Evolutionary conservation across 768 basidiomycete genomes (phyloP).

Genomic region (Leccinum pellstonianum): DNA sequence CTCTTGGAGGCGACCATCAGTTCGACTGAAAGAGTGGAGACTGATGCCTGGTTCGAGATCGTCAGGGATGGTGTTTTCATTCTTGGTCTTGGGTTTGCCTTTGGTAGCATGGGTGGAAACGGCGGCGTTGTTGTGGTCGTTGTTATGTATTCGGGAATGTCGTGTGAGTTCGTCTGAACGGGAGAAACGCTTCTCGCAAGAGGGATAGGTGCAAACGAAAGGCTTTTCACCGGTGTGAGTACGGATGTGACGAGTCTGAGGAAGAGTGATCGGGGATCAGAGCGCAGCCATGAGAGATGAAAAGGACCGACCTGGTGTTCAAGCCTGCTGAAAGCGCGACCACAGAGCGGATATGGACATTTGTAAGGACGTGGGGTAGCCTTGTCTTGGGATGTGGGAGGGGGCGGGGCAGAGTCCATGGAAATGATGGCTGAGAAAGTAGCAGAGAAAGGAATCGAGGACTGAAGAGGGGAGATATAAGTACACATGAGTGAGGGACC

Average conservation of each 20-base stretch:
- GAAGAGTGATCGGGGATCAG: slow-evolving; percentile 17
- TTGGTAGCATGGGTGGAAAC: slow-evolving; percentile 26
- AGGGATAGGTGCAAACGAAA: slow-evolving; percentile 85
- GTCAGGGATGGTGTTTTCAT: slow-evolving; percentile 25
- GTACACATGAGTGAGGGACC: slow-evolving; percentile 25
- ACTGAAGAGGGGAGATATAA: slow-evolving; percentile 30
- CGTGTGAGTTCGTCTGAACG: slow-evolving; percentile 98
- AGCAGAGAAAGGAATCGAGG: slow-evolving; percentile 14
- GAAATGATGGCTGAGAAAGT: slow-evolving; percentile 12
- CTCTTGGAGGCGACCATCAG: slow-evolving; percentile 24
- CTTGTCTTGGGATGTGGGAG: slow-evolving; percentile 35
- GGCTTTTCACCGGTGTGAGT: slow-evolving; percentile 99
- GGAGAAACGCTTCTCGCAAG: slow-evolving; percentile 98
- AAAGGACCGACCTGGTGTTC: slow-evolving; percentile 81
- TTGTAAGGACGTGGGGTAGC: slow-evolving; percentile 81
- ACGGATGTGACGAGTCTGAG: slow-evolving; percentile 92
- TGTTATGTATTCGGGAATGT: slow-evolving; percentile 90
- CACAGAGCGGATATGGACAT: slow-evolving; percentile 89
- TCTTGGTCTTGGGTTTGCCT: slow-evolving; percentile 31
- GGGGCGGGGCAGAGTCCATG: slow-evolving; percentile 24
- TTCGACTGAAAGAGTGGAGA: slow-evolving; percentile 26
- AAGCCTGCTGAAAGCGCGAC: slow-evolving; percentile 91
- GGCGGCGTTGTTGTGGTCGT: slow-evolving; percentile 40
- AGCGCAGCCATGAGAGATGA: slow-evolving; percentile 10
- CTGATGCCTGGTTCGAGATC: slow-evolving; percentile 26